These are phyloP conservation scores for Xylaria cubensis DNA, from an alignment of 495 filamentous ascomycete species.

Conservation along the genomic window DNA sequence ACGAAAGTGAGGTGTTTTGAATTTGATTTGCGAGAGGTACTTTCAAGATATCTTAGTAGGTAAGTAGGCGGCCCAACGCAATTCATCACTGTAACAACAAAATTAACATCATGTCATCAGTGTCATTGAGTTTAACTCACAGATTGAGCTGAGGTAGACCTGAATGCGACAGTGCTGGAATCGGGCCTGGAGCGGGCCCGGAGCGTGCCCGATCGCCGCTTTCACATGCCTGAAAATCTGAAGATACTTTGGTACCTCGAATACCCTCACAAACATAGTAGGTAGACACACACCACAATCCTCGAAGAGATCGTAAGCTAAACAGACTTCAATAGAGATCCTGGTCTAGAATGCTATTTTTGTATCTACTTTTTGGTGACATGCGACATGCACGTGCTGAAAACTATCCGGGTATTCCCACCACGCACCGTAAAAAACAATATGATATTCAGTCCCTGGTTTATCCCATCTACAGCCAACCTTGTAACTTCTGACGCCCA, in stretches of 20 bases:
- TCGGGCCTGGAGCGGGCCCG: neutral
- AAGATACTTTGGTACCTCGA: neutral
- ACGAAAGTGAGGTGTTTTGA: too few species aligned
- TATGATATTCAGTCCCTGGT: conserved; percentile 3
- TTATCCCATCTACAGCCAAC: neutral
- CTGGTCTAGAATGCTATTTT: neutral
- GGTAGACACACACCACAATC: neutral
- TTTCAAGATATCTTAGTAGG: too few species aligned
- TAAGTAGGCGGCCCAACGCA: too few species aligned
- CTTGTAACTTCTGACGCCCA: neutral
- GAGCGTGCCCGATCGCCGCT: neutral
- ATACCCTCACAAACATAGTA: too few species aligned
- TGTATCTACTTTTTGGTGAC: neutral
- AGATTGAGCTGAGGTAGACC: too few species aligned
- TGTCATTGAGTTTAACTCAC: too few species aligned
- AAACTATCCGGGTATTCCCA: conserved; percentile 21
- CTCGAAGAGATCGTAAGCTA: neutral
- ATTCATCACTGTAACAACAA: too few species aligned
- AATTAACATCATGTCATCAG: too few species aligned
- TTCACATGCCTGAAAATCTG: conserved; percentile 7
- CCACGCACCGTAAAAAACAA: neutral
- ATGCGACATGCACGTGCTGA: neutral
- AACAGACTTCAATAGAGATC: neutral
- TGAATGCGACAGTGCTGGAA: neutral
- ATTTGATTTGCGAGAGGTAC: too few species aligned